These are phyloP conservation scores for Exophiala phaeomuriformis DNA, from an alignment of 2,329 filamentous ascomycete species.

Conservation along the genomic window DNA sequence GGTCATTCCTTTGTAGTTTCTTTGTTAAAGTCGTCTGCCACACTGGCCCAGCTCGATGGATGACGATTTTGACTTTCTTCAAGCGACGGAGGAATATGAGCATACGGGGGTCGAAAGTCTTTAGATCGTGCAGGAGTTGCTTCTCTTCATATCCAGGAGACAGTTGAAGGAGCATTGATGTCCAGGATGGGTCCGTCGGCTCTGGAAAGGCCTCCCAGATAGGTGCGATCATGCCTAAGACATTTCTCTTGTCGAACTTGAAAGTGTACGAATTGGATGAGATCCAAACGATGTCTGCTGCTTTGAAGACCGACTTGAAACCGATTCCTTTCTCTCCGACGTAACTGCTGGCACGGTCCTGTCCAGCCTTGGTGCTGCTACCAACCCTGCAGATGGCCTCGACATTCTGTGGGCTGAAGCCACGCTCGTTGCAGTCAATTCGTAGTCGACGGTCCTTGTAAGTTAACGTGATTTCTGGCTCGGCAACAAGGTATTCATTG, in stretches of 20 bases:
- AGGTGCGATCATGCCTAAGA: conserved; percentile 8
- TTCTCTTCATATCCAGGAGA: conserved; percentile 3
- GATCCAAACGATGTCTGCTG: conserved; percentile 23
- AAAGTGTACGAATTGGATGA: conserved; percentile 16
- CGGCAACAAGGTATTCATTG: conserved; percentile 28
- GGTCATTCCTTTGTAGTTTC: neutral
- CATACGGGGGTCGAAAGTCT: conserved; percentile 5
- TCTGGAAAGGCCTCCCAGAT: conserved; percentile 7
- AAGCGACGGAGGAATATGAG: conserved; percentile 8
- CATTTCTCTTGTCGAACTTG: conserved; percentile 19
- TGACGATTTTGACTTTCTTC: conserved; percentile 5
- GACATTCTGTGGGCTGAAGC: conserved; percentile 34
- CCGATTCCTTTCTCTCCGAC: conserved; percentile 33
- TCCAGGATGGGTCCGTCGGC: neutral
- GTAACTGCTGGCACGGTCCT: conserved; percentile 25
- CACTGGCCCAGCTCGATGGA: neutral
- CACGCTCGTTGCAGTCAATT: conserved; percentile 35
- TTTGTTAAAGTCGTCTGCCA: conserved; percentile 8
- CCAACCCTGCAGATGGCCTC: conserved; percentile 35
- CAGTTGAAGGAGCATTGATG: conserved; percentile 4
- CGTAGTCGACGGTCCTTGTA: conserved; percentile 2
- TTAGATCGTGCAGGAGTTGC: conserved; percentile 1
- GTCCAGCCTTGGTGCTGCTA: conserved; percentile 32
- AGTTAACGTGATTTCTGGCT: conserved; percentile 5
- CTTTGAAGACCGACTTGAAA: conserved; percentile 34